Evolutionary conservation across 2,329 filamentous ascomycete genomes (phyloP).

Genomic region (Aureobasidium lini): DNA sequence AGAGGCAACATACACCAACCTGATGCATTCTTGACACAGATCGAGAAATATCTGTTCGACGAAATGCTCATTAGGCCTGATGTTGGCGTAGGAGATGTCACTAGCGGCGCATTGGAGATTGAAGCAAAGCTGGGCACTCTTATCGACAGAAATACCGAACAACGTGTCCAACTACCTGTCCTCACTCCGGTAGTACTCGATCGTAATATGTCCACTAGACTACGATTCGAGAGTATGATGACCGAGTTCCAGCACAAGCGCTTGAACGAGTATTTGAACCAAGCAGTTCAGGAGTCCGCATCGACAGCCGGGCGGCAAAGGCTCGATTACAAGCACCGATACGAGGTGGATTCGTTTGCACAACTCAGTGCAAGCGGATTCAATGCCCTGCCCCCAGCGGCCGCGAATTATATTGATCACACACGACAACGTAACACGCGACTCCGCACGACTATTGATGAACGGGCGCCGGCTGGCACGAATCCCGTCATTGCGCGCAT

Average conservation of each 20-base stretch:
- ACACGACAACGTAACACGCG: slow-evolving; percentile 53
- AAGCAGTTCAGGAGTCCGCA: slow-evolving; percentile 50
- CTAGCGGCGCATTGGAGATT: slow-evolving; percentile 74
- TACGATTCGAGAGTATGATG: slow-evolving; percentile 82
- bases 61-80: slow-evolving; percentile 31
- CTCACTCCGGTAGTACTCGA: slow-evolving; percentile 63
- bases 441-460: slow-evolving; percentile 45
- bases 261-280: slow-evolving; percentile 81
- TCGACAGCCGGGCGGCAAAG: slow-evolving; percentile 44
- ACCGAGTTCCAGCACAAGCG: slow-evolving; percentile 72
- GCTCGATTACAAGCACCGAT: slow-evolving; percentile 73
- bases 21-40: not conserved
- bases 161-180: slow-evolving; percentile 61
- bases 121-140: slow-evolving; percentile 88
- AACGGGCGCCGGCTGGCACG: slow-evolving; percentile 58
- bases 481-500: slow-evolving; percentile 66
- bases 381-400: slow-evolving; percentile 48
- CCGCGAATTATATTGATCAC: slow-evolving; percentile 18
- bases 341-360: slow-evolving; percentile 68
- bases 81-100: slow-evolving; percentile 46
- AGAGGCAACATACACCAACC: slow-evolving; percentile 4
- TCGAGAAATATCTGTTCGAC: slow-evolving; percentile 14
- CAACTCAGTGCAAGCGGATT: slow-evolving; percentile 58
- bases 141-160: slow-evolving; percentile 62
- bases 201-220: slow-evolving; percentile 36